Percentiles rank a stretch among this genome's conserved stretches.
These are phyloP conservation scores for Carnegiea gigantea DNA, from an alignment of 179 eudicot species.

Conservation along the genomic window DNA sequence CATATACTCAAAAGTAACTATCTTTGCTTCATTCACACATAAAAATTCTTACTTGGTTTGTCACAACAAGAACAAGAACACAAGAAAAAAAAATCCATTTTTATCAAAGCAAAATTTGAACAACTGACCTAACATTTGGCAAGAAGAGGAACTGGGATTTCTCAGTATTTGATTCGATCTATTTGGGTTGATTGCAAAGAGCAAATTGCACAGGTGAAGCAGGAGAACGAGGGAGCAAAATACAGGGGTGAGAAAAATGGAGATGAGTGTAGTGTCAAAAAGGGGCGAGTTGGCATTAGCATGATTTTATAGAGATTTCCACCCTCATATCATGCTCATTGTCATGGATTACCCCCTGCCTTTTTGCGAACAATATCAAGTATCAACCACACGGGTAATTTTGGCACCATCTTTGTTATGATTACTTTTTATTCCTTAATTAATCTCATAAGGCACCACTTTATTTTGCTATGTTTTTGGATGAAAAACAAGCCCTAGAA, in stretches of 20 bases:
- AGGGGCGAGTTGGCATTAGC: constrained; percentile 17
- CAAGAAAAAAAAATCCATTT: neutral
- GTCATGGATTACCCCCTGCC: neutral
- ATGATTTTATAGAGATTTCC: constrained; percentile 27
- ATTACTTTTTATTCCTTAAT: neutral
- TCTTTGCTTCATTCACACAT: neutral
- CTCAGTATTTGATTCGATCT: constrained; percentile 1
- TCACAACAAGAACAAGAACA: neutral
- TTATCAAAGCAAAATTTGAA: neutral
- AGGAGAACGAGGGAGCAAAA: neutral
- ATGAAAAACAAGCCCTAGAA: too few species aligned
- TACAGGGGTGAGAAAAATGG: neutral
- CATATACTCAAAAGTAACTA: neutral
- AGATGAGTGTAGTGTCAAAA: constrained; percentile 27
- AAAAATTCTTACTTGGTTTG: neutral
- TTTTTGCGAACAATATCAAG: constrained; percentile 11
- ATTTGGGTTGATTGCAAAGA: neutral
- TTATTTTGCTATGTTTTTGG: too few species aligned
- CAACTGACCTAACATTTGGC: constrained; percentile 21
- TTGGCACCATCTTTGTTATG: neutral
- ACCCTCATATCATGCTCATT: neutral
- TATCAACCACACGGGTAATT: constrained; percentile 32
- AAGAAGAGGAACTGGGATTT: neutral
- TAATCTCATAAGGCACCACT: neutral
- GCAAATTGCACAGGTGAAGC: neutral